Evolutionary conservation across 805 yeast species (phyloP).

Genomic region (Candida qinlingensis): DNA sequence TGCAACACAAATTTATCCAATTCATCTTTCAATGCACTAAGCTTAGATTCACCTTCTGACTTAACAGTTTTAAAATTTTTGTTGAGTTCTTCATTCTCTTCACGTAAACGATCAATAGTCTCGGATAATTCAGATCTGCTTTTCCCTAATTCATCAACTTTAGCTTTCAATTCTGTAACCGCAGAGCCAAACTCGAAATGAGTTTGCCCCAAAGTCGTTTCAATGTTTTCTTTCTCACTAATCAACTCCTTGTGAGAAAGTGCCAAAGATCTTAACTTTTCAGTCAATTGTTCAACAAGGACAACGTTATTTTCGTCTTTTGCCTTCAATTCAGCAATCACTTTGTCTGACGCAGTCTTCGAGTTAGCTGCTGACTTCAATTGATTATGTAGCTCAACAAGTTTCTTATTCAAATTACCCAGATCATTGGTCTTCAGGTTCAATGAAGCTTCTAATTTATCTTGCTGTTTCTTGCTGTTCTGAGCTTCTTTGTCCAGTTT

Average conservation of each 20-base stretch:
- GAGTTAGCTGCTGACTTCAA: not conserved
- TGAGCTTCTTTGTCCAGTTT: conserved; percentile 30
- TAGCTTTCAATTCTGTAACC: conserved; percentile 9
- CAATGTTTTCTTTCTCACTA: conserved; percentile 19
- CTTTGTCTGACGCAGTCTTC: conserved; percentile 16
- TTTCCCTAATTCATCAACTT: conserved; percentile 13
- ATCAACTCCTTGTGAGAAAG: conserved; percentile 25
- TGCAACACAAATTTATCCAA: conserved; percentile 4
- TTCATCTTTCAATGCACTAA: conserved; percentile 3
- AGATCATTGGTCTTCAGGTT: conserved; percentile 15
- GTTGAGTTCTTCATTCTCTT: conserved; percentile 8
- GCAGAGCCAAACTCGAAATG: conserved; percentile 12
- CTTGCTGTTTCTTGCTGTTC: conserved; percentile 21
- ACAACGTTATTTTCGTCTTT: conserved; percentile 27
- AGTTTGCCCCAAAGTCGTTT: conserved; percentile 10
- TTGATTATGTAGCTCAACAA: conserved; percentile 5
- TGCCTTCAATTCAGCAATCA: conserved; percentile 23
- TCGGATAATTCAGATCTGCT: conserved; percentile 3
- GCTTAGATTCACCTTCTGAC: not conserved
- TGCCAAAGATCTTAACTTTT: conserved; percentile 41
- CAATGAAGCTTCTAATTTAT: conserved; percentile 14
- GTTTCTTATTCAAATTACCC: conserved; percentile 8
- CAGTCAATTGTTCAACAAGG: conserved; percentile 38
- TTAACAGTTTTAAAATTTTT: not conserved
- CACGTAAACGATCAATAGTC: too few relatives aligned